Conservation (phyloP, 208 protist species). For the Lotmaria passim region DNA sequence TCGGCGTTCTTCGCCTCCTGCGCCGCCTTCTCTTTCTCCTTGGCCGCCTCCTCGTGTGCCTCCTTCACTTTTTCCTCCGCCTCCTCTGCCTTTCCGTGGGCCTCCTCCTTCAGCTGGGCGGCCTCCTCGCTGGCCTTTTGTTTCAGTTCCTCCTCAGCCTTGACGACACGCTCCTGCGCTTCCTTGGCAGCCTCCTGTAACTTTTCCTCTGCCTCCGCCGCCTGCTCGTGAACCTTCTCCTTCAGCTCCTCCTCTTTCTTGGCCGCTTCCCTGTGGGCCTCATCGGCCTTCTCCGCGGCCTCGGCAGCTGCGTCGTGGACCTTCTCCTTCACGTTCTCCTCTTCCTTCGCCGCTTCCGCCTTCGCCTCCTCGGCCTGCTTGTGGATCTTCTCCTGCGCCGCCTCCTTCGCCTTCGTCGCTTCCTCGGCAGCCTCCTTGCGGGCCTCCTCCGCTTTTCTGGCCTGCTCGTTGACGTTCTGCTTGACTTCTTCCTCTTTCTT, state of each 20-base stretch:
- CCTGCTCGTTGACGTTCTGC: too few relatives aligned
- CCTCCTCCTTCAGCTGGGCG: not conserved
- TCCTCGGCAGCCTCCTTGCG: too few relatives aligned
- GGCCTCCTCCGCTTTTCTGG: too few relatives aligned
- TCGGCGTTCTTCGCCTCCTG: not conserved
- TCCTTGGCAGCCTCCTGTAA: not conserved
- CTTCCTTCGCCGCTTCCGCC: not conserved
- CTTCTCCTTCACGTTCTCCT: not conserved
- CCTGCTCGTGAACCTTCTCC: too few relatives aligned
- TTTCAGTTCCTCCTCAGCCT: too few relatives aligned
- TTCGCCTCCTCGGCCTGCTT: too few relatives aligned
- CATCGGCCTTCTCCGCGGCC: not conserved
- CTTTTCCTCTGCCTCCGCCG: slow-evolving; percentile 1
- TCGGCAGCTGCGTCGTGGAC: too few relatives aligned
- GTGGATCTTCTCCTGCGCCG: too few relatives aligned
- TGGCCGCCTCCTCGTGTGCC: not conserved
- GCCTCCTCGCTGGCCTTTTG: not conserved
- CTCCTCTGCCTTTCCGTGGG: not conserved
- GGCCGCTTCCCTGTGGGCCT: too few relatives aligned
- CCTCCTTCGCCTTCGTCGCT: too few relatives aligned
- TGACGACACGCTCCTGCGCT: not conserved
- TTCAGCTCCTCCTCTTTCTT: too few relatives aligned
- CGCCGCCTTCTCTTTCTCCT: not conserved
- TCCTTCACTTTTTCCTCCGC: not conserved
- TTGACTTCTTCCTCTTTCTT: too few relatives aligned